Base-by-base conservation (phyloP, 2,329 filamentous ascomycete genomes). In the Ascochyta koolunga region DNA sequence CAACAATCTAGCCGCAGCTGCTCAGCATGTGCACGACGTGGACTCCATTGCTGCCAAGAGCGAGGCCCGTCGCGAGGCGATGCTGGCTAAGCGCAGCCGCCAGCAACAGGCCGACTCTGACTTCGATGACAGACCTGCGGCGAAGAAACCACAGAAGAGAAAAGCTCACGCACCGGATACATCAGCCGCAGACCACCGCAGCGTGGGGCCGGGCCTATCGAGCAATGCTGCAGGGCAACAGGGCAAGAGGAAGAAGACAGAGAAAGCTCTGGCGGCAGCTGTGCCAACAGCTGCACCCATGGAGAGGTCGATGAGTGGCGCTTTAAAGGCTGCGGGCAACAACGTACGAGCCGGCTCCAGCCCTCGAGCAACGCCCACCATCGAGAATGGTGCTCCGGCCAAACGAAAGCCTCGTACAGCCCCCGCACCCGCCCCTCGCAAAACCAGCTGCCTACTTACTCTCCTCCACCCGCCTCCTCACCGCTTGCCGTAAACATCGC, bases 11-110 rank as follows among this genome's bases (percentile, higher is more conserved):
- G 80, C 82, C 4, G 82, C 91, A 19, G 89, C 90, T 1, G 89
- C 89, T 11, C 88, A 88, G 52, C 87, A 89, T 58, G 83, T 89
- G 38, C 83, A 95, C 49, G 92, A 93, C 46, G 90, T 89, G 31
- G 93, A 96, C 72, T 89, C 89, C 18, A 89, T 91, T 11, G 88
- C 89, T 51, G 75, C 77, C n/a, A 86, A 93, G 64, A 95, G 91
- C 72, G 92, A 96, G 69, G 88, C 89, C 29, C 84, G 91, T 60
- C 91, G 93, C 69, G 91, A 96, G 74, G 89, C 91, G 19, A 81
- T 93, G 56, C 83, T 88, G 59, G 89, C 89, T 35, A 91, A 89
- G 71, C 89, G 86, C 59, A 84, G 85, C 60, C 65, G 73, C 37
- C 88, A 86, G 67, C 86, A 89, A 38, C 86, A 89, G 55, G 82